Conservation (phyloP, 306 rosid genomes). For the Urtica urens region DNA sequence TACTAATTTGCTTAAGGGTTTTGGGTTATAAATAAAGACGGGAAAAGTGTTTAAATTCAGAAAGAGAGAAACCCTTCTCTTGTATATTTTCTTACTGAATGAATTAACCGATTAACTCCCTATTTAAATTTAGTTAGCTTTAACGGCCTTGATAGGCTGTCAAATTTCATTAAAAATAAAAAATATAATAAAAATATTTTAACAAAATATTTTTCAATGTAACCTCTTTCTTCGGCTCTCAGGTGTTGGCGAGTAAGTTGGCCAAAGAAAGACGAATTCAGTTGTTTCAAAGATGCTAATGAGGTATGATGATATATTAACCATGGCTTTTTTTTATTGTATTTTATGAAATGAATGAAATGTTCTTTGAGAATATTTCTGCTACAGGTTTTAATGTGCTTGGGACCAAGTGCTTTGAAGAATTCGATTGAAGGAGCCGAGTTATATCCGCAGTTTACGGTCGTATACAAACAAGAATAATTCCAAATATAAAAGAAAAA, state of each 20-base stretch:
- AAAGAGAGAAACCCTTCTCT: too few species aligned
- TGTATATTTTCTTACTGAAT: too few species aligned
- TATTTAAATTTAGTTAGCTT: too few species aligned
- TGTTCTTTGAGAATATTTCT: neutral
- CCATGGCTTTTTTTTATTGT: neutral
- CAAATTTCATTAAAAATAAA: too few species aligned
- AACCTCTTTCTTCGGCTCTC: conserved; percentile 1
- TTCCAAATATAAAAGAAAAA: neutral
- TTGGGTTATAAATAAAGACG: too few species aligned
- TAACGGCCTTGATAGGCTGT: too few species aligned
- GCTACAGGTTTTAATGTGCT: conserved; percentile 14
- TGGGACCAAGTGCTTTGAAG: conserved; percentile 19
- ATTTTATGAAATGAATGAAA: too few species aligned
- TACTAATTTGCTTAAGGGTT: too few species aligned
- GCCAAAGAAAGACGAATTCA: conserved; percentile 32
- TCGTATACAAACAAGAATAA: neutral
- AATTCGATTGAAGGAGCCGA: conserved; percentile 10
- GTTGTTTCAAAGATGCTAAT: conserved; percentile 40
- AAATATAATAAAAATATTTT: too few species aligned
- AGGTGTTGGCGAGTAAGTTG: conserved; percentile 44
- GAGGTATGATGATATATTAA: conserved; percentile 23
- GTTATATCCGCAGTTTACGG: neutral
- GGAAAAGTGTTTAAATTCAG: too few species aligned
- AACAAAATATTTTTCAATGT: too few species aligned
- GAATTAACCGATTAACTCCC: too few species aligned